Conservation (phyloP, 108 stramenopile genomes). For the Craspedostauros australis region DNA sequence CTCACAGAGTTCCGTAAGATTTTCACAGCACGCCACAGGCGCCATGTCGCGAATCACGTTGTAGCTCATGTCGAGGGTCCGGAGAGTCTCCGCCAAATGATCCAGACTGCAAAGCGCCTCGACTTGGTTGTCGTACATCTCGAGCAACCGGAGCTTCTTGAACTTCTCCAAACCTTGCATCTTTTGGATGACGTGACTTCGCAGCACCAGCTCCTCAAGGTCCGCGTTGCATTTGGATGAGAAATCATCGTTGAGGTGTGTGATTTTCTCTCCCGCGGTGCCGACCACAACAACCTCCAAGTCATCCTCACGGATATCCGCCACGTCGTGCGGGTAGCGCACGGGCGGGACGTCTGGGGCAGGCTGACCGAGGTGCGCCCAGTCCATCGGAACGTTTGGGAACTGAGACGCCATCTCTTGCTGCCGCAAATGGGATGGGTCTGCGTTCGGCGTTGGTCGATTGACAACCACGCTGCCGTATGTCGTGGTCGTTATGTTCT, state of each 20-base stretch:
- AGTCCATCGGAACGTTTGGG: too few relatives aligned
- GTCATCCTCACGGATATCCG: conserved; percentile 34
- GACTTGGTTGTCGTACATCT: conserved; percentile 95
- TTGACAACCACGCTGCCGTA: too few relatives aligned
- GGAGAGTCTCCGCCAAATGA: conserved; percentile 40
- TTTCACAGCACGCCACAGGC: conserved; percentile 55
- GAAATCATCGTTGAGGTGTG: conserved; percentile 57
- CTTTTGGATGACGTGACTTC: conserved; percentile 67
- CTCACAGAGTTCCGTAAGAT: conserved; percentile 75
- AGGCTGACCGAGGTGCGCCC: too few relatives aligned
- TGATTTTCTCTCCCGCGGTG: conserved; percentile 83
- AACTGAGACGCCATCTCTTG: too few relatives aligned
- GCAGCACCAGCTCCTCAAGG: conserved; percentile 52
- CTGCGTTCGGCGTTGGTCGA: too few relatives aligned
- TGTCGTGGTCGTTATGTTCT: too few relatives aligned
- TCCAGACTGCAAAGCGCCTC: conserved; percentile 49
- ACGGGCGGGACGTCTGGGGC: conserved; percentile 20
- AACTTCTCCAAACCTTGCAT: conserved; percentile 72
- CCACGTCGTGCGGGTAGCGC: conserved; percentile 74
- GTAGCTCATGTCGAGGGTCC: conserved; percentile 83
- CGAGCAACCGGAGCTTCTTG: conserved; percentile 64
- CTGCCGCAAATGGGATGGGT: too few relatives aligned
- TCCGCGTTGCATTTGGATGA: conserved; percentile 22
- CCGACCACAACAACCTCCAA: conserved; percentile 66
- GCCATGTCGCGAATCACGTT: conserved; percentile 87